Conservation (phyloP, 257 asterid species). For the Solanum chiquidenum region DNA sequence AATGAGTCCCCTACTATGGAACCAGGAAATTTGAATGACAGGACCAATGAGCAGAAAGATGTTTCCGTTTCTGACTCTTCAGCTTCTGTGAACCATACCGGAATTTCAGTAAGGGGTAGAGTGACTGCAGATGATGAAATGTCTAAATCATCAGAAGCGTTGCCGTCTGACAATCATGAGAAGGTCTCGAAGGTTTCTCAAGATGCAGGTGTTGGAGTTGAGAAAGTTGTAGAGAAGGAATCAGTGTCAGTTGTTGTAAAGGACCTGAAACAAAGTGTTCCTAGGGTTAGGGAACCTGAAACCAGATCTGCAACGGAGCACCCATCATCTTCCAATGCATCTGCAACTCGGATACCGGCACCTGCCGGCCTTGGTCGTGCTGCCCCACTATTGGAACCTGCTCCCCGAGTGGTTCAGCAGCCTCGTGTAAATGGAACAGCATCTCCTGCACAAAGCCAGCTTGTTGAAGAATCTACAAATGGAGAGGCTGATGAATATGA, state of each 20-base stretch:
- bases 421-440: conserved; percentile 75
- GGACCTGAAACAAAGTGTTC: conserved; percentile 14
- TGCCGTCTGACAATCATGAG: conserved; percentile 8
- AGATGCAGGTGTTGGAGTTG: conserved; percentile 14
- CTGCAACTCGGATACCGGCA: conserved; percentile 20
- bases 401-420: conserved; percentile 65
- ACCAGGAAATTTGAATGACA: background rate
- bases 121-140: conserved; percentile 9
- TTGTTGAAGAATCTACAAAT: conserved; percentile 55
- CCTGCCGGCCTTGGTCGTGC: conserved; percentile 90
- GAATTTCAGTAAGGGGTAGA: conserved; percentile 12
- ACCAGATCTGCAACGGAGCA: conserved; percentile 23
- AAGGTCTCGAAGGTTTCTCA: conserved; percentile 21
- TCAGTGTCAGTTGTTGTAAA: conserved; percentile 22
- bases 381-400: conserved; percentile 68
- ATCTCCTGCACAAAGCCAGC: conserved; percentile 53
- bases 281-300: conserved; percentile 13
- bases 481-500: conserved; percentile 89
- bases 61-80: background rate
- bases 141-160: background rate
- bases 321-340: conserved; percentile 27
- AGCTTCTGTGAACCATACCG: background rate
- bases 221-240: conserved; percentile 10
- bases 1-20: background rate
- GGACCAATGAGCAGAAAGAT: background rate